A percentile compares a stretch with the other conserved stretches of the same genome.
These are phyloP conservation scores for Microsporum audouinii DNA, from an alignment of 2,329 filamentous ascomycete genomes.

Conservation along the genomic window DNA sequence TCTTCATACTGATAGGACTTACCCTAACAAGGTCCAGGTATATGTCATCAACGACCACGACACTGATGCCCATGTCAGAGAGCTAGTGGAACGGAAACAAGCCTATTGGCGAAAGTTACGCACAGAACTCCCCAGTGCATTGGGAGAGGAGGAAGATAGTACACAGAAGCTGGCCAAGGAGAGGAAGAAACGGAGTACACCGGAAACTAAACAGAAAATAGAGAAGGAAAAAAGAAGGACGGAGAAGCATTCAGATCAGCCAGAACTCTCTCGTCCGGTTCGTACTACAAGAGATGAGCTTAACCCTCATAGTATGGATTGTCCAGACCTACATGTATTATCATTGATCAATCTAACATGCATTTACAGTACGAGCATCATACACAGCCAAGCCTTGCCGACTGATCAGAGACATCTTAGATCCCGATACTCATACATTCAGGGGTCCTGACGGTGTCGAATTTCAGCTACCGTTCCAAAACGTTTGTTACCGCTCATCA, in stretches of 20 bases:
- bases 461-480: slow-evolving; percentile 57
- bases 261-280: slow-evolving; percentile 8
- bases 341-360: not conserved
- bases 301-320: slow-evolving; percentile 35
- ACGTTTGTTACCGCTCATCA: slow-evolving; percentile 55
- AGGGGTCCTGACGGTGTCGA: slow-evolving; percentile 35
- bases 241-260: slow-evolving; percentile 15
- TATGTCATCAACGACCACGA: slow-evolving; percentile 40
- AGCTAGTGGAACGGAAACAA: slow-evolving; percentile 52
- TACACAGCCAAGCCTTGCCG: slow-evolving; percentile 32
- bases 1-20: slow-evolving; percentile 50
- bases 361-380: slow-evolving; percentile 35
- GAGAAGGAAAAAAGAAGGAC: slow-evolving; percentile 20
- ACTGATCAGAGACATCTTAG: slow-evolving; percentile 40
- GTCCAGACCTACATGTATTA: not conserved
- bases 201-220: slow-evolving; percentile 20
- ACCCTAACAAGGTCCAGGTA: slow-evolving; percentile 48
- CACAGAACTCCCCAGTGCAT: slow-evolving; percentile 19
- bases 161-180: slow-evolving; percentile 8
- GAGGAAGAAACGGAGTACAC: slow-evolving; percentile 25
- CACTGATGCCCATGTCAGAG: slow-evolving; percentile 36
- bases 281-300: slow-evolving; percentile 16
- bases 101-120: slow-evolving; percentile 49
- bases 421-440: slow-evolving; percentile 37
- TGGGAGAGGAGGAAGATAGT: slow-evolving; percentile 24